Conservation (phyloP, 495 filamentous ascomycete genomes). For the Penicillium canescens region DNA sequence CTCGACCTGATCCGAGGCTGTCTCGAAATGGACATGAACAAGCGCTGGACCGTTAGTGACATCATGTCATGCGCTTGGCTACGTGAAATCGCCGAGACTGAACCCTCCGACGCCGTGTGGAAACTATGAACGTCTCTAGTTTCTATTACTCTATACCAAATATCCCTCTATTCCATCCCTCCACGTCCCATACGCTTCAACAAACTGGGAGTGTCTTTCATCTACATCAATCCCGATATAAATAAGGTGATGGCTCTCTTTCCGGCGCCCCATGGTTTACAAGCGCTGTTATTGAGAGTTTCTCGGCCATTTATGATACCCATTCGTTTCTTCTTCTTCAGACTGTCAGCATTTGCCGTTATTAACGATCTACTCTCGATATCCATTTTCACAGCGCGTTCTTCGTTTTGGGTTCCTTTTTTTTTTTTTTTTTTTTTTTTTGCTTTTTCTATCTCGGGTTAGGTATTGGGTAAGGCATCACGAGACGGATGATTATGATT, state of each 20-base stretch:
- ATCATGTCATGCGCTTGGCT: constrained; percentile 61
- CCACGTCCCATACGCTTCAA: background rate
- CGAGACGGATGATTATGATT: constrained; percentile 7
- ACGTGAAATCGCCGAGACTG: constrained; percentile 29
- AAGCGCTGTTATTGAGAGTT: constrained; percentile 9
- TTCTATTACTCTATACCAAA: background rate
- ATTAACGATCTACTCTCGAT: background rate
- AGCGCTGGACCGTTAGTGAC: constrained; percentile 54
- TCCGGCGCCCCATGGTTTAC: background rate
- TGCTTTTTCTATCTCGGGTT: background rate
- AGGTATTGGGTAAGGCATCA: background rate
- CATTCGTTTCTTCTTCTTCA: constrained; percentile 7
- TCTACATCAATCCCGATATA: no score
- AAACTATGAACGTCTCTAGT: constrained; percentile 26
- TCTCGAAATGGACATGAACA: constrained; percentile 49
- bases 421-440: background rate
- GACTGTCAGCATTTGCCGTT: background rate
- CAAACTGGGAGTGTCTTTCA: background rate
- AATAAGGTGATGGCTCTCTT: background rate
- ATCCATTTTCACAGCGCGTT: constrained; percentile 5
- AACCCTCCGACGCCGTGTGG: constrained; percentile 35
- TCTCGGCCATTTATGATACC: constrained; percentile 16
- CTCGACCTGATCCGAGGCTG: constrained; percentile 54
- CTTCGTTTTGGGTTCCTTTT: background rate
- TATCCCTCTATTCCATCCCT: no score